phyloP scores from a whole-genome alignment of 352 stramenopile genomes.

The Phytophthora multivora region DNA sequence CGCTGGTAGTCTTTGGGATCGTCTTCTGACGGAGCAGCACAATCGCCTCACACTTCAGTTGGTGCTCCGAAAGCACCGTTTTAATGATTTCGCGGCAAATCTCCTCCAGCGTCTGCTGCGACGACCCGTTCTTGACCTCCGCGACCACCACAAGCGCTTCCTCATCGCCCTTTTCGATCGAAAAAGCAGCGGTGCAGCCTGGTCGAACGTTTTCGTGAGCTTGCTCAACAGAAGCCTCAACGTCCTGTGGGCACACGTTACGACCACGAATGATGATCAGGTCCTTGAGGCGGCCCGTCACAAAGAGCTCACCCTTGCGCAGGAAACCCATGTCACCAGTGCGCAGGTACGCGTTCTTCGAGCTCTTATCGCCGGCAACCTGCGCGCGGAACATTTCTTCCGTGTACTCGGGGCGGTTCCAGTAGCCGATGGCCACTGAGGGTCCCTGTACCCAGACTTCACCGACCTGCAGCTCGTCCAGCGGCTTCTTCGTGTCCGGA shows the following conservation, averaged over 20 bases:
- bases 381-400: slow-evolving; percentile 70
- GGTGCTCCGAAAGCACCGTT: slow-evolving; percentile 66
- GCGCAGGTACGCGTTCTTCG: slow-evolving; percentile 49
- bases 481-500: slow-evolving; percentile 49
- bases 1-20: slow-evolving; percentile 86
- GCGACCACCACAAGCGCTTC: slow-evolving; percentile 80
- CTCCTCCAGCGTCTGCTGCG: slow-evolving; percentile 52
- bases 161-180: slow-evolving; percentile 78
- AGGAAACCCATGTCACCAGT: slow-evolving; percentile 85
- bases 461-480: slow-evolving; percentile 70
- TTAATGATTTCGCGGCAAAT: slow-evolving; percentile 76
- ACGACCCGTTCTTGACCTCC: slow-evolving; percentile 70
- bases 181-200: slow-evolving; percentile 79
- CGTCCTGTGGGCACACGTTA: slow-evolving; percentile 79
- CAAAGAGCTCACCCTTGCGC: slow-evolving; percentile 66
- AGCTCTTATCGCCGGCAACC: slow-evolving; percentile 48
- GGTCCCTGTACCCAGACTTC: slow-evolving; percentile 94
- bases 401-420: slow-evolving; percentile 70
- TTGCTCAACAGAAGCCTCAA: slow-evolving; percentile 71
- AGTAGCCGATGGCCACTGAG: slow-evolving; percentile 76
- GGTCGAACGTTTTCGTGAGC: slow-evolving; percentile 72
- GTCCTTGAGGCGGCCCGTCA: slow-evolving; percentile 81
- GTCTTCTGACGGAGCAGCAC: slow-evolving; percentile 73
- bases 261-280: slow-evolving; percentile 86
- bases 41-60: slow-evolving; percentile 72